These are phyloP conservation scores for Eremochloa ophiuroides DNA, from an alignment of 176 grass and related monocot species.

Conservation along the genomic window DNA sequence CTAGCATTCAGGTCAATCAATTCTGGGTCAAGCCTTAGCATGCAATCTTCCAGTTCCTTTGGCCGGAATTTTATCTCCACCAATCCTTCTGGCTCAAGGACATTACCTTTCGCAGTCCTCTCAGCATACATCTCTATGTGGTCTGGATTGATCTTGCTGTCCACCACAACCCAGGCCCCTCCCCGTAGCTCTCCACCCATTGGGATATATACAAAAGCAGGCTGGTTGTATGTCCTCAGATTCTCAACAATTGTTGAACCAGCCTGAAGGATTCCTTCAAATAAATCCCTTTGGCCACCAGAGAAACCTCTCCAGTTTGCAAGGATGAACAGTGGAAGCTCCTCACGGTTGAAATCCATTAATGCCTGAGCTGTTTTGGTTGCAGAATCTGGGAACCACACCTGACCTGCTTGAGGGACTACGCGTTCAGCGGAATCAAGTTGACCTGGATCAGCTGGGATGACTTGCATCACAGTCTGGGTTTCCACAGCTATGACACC, in stretches of 20 bases:
- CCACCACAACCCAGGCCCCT: conserved; percentile 97
- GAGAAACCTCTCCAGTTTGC: conserved; percentile 99
- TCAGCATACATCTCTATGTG: conserved; percentile 98
- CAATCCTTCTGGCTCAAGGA: conserved; percentile 90
- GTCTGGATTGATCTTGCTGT: conserved; percentile 98
- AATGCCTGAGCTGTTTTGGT: conserved; percentile 94
- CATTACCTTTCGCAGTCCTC: conserved; percentile 82
- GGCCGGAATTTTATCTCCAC: conserved; percentile 94
- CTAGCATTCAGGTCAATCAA: conserved; percentile 60
- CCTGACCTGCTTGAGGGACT: conserved; percentile 93
- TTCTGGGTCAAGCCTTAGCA: conserved; percentile 83
- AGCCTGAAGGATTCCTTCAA: conserved; percentile 99
- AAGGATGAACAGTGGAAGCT: conserved; percentile 90
- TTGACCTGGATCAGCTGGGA: conserved; percentile 94
- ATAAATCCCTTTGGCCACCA: conserved; percentile 94
- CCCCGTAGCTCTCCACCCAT: conserved; percentile 88
- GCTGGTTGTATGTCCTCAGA: conserved; percentile 87
- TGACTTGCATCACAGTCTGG: conserved; percentile 92
- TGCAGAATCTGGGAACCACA: conserved; percentile 98
- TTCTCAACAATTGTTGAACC: conserved; percentile 97
- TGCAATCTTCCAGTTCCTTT: conserved; percentile 82
- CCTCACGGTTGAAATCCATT: conserved; percentile 90
- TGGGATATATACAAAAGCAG: conserved; percentile 95
- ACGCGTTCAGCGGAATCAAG: conserved; percentile 90
- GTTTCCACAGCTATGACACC: conserved; percentile 96